phyloP scores from a whole-genome alignment of 2,329 filamentous ascomycete species.

The Fusarium chaquense region DNA sequence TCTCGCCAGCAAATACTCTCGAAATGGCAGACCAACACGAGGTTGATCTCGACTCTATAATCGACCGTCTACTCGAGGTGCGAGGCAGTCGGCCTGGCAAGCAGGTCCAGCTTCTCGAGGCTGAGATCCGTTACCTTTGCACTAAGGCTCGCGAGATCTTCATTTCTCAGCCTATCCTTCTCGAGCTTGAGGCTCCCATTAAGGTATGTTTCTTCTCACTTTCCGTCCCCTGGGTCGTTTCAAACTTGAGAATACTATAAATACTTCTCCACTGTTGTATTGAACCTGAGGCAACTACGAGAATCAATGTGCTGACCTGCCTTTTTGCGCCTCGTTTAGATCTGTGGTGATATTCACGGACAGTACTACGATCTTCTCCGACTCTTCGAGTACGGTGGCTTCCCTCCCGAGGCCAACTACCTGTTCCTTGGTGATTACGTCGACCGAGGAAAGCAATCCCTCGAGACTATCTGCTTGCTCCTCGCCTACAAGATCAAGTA shows the following conservation, averaged over 20 bases:
- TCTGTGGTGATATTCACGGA: conserved; percentile 98
- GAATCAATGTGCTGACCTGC: conserved; percentile 33
- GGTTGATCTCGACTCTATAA: conserved; percentile 99
- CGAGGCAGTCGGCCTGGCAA: conserved; percentile 97
- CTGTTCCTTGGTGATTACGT: conserved; percentile 99
- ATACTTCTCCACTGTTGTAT: conserved; percentile 4
- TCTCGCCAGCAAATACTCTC: conserved; percentile 51
- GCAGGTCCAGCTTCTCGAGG: conserved; percentile 96
- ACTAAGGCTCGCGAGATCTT: conserved; percentile 99
- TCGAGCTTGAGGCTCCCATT: conserved; percentile 98
- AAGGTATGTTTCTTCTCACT: conserved; percentile 75
- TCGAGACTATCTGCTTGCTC: conserved; percentile 97
- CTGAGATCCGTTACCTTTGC: conserved; percentile 96
- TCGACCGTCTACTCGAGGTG: conserved; percentile 97
- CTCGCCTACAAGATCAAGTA: conserved; percentile 99
- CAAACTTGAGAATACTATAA: conserved; percentile 2
- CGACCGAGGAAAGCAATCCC: conserved; percentile 97
- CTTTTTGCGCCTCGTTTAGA: conserved; percentile 66
- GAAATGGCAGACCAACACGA: conserved; percentile 79
- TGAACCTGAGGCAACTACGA: not conserved
- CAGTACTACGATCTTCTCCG: conserved; percentile 99
- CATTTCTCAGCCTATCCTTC: conserved; percentile 97
- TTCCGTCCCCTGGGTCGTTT: conserved; percentile 10
- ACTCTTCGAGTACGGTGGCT: conserved; percentile 97
- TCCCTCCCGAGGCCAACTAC: conserved; percentile 98